These are phyloP conservation scores for Pyrrhoderma noxium DNA, from an alignment of 1,284 basidiomycete species.

Conservation along the genomic window DNA sequence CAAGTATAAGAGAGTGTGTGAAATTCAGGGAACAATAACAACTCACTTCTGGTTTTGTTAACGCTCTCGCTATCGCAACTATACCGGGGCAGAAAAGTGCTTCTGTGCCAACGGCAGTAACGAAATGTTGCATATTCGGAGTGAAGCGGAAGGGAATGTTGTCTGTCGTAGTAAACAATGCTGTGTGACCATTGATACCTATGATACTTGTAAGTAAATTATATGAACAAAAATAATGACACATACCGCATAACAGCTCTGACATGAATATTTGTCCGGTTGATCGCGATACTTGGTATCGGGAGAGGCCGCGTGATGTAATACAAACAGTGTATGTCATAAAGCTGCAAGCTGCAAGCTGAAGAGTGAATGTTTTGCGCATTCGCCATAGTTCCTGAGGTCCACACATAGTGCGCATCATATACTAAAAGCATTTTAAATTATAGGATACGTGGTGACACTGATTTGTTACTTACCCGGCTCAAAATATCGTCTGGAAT, in stretches of 20 bases:
- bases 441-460: slow-evolving; percentile 6
- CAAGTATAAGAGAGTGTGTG: slow-evolving; percentile 9
- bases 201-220: slow-evolving; percentile 8
- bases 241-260: slow-evolving; percentile 78
- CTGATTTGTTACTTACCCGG: slow-evolving; percentile 48
- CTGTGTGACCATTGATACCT: slow-evolving; percentile 44
- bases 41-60: slow-evolving; percentile 88
- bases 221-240: not conserved
- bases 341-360: slow-evolving; percentile 86
- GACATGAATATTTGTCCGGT: slow-evolving; percentile 89
- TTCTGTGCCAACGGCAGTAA: slow-evolving; percentile 86
- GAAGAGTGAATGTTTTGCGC: slow-evolving; percentile 93
- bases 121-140: slow-evolving; percentile 92
- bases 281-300: slow-evolving; percentile 86
- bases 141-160: slow-evolving; percentile 95
- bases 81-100: slow-evolving; percentile 83
- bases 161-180: slow-evolving; percentile 75
- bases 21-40: slow-evolving; percentile 19
- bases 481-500: slow-evolving; percentile 86
- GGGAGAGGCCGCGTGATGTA: slow-evolving; percentile 74
- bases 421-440: slow-evolving; percentile 59
- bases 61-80: slow-evolving; percentile 84
- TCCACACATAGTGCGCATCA: slow-evolving; percentile 79
- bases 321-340: slow-evolving; percentile 89
- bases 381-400: slow-evolving; percentile 93